Conservation (phyloP, 1,284 basidiomycete genomes). For the Papiliotrema fonsecae region DNA sequence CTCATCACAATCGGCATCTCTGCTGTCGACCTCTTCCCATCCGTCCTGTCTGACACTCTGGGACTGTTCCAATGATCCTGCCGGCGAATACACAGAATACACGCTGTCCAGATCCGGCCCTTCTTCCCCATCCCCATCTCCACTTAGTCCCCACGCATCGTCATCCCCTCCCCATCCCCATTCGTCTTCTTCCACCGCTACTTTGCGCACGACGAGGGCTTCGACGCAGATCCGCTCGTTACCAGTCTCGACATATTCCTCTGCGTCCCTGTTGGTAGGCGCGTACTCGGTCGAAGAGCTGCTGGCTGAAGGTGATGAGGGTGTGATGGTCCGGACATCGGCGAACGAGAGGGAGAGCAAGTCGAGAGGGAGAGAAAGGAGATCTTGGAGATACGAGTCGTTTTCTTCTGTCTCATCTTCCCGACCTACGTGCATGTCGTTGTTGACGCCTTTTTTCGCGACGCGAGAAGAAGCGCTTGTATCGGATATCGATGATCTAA, state of each 20-base stretch:
- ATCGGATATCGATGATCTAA: too few species aligned
- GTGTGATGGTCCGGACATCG: constrained; percentile 27
- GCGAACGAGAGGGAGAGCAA: constrained; percentile 43
- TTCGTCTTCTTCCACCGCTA: constrained; percentile 23
- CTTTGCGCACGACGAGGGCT: constrained; percentile 45
- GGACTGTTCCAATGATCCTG: too few species aligned
- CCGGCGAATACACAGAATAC: too few species aligned
- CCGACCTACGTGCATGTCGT: too few species aligned
- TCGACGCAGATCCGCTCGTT: constrained; percentile 46
- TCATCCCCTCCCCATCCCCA: constrained; percentile 30
- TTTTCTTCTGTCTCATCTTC: constrained; percentile 9
- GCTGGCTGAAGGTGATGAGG: not conserved
- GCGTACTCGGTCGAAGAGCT: constrained; percentile 12
- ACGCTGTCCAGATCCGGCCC: too few species aligned
- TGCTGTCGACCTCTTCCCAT: not conserved
- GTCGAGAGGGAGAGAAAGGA: constrained; percentile 40
- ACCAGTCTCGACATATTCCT: not conserved
- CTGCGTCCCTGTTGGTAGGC: not conserved
- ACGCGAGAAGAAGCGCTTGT: not conserved
- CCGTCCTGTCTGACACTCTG: too few species aligned
- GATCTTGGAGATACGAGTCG: constrained; percentile 24
- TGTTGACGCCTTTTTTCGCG: not conserved
- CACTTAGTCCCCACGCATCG: constrained; percentile 23
- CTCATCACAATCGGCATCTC: not conserved
- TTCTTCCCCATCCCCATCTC: constrained; percentile 7